Base-by-base conservation (phyloP, 2,329 filamentous ascomycete species). In the Taxawa tesnikishii region DNA sequence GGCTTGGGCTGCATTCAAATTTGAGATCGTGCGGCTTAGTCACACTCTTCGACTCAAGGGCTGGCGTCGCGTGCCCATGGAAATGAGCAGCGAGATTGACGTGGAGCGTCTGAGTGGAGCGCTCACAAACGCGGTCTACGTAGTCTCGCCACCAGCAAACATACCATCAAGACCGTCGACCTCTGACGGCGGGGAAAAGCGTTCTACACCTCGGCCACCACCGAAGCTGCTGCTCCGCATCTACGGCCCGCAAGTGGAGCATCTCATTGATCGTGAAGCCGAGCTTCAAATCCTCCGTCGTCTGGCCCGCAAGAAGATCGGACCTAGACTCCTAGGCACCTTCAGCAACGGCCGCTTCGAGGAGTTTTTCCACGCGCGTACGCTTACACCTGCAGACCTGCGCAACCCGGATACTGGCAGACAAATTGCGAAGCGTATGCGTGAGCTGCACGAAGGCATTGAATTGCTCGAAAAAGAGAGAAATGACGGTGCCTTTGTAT, bases 361-460 rank as follows among this genome's bases (percentile, higher is more conserved):
- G 58, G 80, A 98, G 54, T 96, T 78, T 51, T 82, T 94, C 52
- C 75, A 94, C 50, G 85, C 90, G 1, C 73, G 74, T 23, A 78
- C 90, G 1, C 68, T 98, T 26, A 88, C 78, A 0, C 68, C 79
- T 0, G 65, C 71, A 15, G 82, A 93, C 43, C 59, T 98, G 28
- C 78, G 83, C 23, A 73, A 83, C 18, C 73, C 83, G 0, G 82
- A 84, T 30, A 94, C 83, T 0, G 92, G 82, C 19, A 81, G 73
- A 48, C 83, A 94, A 51, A 98, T 98, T 49, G 88, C 90, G 9
- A 96, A 96, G 65, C 82, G 90, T 31, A 94, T 98, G 84, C 73
- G 87, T 40, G 90, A 98, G 56, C 68, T 98, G 21, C 90, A 98
- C 48, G 83, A 94, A 32, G 90, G 90, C 1, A 79, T 98, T 39